Conservation (phyloP, 257 asterid genomes). For the Scutellaria barbata region DNA sequence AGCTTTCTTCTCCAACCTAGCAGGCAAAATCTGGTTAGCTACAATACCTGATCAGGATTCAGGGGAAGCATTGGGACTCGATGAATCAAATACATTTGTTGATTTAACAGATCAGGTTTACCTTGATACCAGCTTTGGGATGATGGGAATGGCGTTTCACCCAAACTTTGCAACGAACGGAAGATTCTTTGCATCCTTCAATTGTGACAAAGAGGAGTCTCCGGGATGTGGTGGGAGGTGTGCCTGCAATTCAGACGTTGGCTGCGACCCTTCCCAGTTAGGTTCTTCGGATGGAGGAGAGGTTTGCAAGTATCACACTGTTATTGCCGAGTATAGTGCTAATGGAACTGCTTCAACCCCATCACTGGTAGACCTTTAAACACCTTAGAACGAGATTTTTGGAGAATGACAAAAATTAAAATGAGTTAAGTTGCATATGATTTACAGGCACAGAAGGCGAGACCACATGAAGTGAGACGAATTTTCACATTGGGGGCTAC, state of each 20-base stretch:
- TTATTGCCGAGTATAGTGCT: constrained; percentile 76
- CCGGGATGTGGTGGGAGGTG: constrained; percentile 80
- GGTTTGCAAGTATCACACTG: constrained; percentile 69
- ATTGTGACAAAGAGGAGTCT: constrained; percentile 74
- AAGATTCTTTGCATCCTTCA: constrained; percentile 88
- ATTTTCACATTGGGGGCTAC: constrained; percentile 86
- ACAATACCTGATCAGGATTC: constrained; percentile 84
- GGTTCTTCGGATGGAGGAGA: constrained; percentile 50
- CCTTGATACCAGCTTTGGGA: constrained; percentile 68
- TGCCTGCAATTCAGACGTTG: constrained; percentile 83
- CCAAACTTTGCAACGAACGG: constrained; percentile 77
- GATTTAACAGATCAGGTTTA: constrained; percentile 85
- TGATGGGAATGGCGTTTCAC: constrained; percentile 98
- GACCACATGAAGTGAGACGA: constrained; percentile 73
- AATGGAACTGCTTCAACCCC: constrained; percentile 79
- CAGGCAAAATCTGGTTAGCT: constrained; percentile 87
- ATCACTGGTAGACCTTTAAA: constrained; percentile 52
- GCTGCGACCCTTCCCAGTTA: constrained; percentile 82
- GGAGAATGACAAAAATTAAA: background rate
- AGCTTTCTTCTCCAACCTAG: constrained; percentile 79
- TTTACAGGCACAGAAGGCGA: constrained; percentile 60
- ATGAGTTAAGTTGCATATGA: background rate
- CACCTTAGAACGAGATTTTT: background rate
- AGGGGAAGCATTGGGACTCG: constrained; percentile 60
- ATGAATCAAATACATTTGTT: constrained; percentile 77